Evolutionary conservation across 345 rosid genomes (phyloP), one percentile per base, ranked within the genome.

Genomic region (Eucalyptus pumila): DNA sequence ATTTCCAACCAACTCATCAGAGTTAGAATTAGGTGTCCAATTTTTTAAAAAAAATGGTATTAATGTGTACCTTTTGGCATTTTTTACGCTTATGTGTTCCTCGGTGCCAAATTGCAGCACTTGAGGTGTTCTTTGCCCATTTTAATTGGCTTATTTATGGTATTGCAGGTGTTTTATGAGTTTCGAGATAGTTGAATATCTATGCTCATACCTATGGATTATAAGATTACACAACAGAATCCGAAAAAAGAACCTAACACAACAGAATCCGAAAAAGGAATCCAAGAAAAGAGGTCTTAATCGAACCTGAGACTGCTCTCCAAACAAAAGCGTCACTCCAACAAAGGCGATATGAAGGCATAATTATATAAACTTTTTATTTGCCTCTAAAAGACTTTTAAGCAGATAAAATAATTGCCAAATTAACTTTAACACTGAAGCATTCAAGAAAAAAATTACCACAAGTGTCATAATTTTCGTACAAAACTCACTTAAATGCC

Each of bases 1-100:
- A 52, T 52, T 52, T 2, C 58, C 11, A 19, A 52, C 26, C 10
- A 2, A 11, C 26, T 52, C 5, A 0, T 52, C 26, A 21, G 0
- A 52, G 26, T 52, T 52, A 1, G 26, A 52, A 52, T 52, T 8
- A 52, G 10, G 11, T 52, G 58, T 52, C 58, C 26, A 52, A 8
- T 52, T 52, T 48, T 16, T 47, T 47, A 13, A 49, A 49, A 49
- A 49, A 45, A 45, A 9, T 47, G 10, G 5, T 4, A 52, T 52
- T 52, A 52, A 52, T 8, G 26, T 52, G 5, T 52, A 52, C 5
- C 9, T 52, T 52, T 52, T 52, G 11, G 24, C 4, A 52, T 52
- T 52, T 52, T 52, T 52, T 2, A 21, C 11, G 4, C 26, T 21
- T 51, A 50, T 8, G 58, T 52, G 58, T 52, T 9, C 26, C 58